phyloP scores from a whole-genome alignment of 2,329 filamentous ascomycete genomes.

The Dactylellina haptotyla region DNA sequence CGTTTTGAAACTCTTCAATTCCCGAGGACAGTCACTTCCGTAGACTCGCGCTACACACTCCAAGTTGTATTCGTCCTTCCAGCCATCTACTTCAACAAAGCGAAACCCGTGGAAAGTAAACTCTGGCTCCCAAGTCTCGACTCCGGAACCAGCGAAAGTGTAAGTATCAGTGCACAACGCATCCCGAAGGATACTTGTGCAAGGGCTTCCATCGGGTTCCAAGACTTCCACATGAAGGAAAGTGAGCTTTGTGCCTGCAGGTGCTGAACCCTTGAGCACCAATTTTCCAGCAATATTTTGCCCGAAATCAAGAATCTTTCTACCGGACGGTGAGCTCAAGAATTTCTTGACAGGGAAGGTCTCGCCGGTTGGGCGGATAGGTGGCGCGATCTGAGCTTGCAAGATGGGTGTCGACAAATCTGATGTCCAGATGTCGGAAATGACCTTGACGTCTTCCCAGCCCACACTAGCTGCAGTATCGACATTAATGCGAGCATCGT shows the following conservation, averaged over 20 bases:
- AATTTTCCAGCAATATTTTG: constrained; percentile 47
- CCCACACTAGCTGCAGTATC: not conserved
- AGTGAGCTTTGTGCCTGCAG: constrained; percentile 27
- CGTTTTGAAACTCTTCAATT: constrained; percentile 66
- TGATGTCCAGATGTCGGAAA: constrained; percentile 16
- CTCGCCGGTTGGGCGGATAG: constrained; percentile 26
- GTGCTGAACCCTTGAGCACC: constrained; percentile 38
- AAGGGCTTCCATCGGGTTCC: constrained; percentile 30
- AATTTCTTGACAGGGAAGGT: constrained; percentile 14
- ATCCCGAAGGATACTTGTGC: constrained; percentile 34
- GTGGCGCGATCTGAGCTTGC: constrained; percentile 37
- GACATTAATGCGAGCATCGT: constrained; percentile 29
- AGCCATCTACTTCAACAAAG: constrained; percentile 66
- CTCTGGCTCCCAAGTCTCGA: constrained; percentile 62
- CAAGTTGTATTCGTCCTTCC: constrained; percentile 58
- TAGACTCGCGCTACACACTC: constrained; percentile 62
- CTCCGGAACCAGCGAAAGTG: constrained; percentile 31
- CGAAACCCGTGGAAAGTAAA: constrained; percentile 69
- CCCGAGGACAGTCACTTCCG: constrained; percentile 66
- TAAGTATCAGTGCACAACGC: constrained; percentile 41
- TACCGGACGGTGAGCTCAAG: constrained; percentile 23
- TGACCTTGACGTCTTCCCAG: constrained; percentile 36
- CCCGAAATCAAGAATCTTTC: constrained; percentile 32
- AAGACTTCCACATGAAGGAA: constrained; percentile 45
- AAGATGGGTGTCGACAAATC: constrained; percentile 9